Percentiles rank a stretch among this genome's conserved stretches.
Evolutionary conservation across 1,284 basidiomycete species (phyloP).

Genomic region (Austropuccinia psidii): DNA sequence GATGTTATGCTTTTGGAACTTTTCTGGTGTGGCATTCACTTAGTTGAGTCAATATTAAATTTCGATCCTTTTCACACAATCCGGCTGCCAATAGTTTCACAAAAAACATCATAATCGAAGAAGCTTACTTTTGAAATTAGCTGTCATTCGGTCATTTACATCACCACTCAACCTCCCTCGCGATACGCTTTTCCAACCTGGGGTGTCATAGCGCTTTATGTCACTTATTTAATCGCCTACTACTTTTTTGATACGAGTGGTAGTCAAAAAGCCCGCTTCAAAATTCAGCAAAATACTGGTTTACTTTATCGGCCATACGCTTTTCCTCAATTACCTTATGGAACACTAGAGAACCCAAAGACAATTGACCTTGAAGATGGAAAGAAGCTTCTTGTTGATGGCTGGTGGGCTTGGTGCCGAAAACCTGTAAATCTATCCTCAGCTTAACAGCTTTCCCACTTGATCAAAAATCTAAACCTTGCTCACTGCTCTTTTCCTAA

Average conservation of each 20-base stretch:
- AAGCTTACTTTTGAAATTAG: neutral
- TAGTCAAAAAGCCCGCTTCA: slow-evolving; percentile 96
- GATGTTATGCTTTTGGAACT: slow-evolving; percentile 59
- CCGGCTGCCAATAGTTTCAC: neutral
- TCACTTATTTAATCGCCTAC: slow-evolving; percentile 73
- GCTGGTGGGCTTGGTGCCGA: slow-evolving; percentile 82
- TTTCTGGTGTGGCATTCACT: slow-evolving; percentile 60
- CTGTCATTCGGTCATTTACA: slow-evolving; percentile 83
- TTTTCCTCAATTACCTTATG: slow-evolving; percentile 88
- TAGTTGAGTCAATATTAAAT: neutral
- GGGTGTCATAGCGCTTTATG: slow-evolving; percentile 63
- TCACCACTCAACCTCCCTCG: slow-evolving; percentile 84
- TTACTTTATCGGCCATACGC: slow-evolving; percentile 69
- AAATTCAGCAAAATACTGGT: slow-evolving; percentile 77
- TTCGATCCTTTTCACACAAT: neutral
- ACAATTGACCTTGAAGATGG: slow-evolving; percentile 92
- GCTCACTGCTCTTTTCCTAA: neutral
- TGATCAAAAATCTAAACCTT: too few species aligned
- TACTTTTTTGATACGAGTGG: slow-evolving; percentile 87
- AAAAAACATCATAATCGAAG: neutral
- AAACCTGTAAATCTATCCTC: slow-evolving; percentile 60
- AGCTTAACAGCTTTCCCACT: neutral
- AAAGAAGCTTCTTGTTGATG: slow-evolving; percentile 69
- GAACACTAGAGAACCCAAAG: slow-evolving; percentile 76
- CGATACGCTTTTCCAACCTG: slow-evolving; percentile 77